Evolutionary conservation across 257 asterid species (phyloP).

Genomic region (Asclepias syriaca): DNA sequence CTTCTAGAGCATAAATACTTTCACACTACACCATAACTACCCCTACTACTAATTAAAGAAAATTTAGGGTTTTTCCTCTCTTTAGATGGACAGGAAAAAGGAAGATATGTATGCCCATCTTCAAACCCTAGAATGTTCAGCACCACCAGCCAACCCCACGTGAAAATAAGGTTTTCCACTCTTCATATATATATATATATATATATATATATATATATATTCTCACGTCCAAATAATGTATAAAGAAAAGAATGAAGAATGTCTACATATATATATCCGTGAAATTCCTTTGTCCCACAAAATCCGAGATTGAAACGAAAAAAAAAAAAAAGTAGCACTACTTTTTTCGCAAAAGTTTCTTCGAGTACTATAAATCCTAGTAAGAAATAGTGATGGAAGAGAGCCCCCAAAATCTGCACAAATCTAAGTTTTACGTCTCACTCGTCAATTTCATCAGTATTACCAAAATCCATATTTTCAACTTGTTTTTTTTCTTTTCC

Average conservation of each 20-base stretch:
- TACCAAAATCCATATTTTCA: neutral
- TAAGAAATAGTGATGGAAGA: neutral
- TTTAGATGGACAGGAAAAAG: too few relatives aligned
- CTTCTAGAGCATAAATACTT: too few relatives aligned
- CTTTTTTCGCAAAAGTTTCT: neutral
- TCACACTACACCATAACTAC: too few relatives aligned
- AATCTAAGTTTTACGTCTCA: conserved; percentile 11
- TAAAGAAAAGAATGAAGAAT: too few relatives aligned
- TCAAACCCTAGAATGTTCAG: conserved; percentile 8
- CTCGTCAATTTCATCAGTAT: conserved; percentile 16
- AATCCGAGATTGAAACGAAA: neutral
- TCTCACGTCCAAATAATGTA: too few relatives aligned
- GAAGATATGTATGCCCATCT: too few relatives aligned
- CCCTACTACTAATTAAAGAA: too few relatives aligned
- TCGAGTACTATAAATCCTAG: neutral
- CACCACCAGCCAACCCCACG: neutral
- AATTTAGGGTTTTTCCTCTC: too few relatives aligned
- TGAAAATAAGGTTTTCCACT: too few relatives aligned
- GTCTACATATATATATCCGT: too few relatives aligned
- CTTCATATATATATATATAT: too few relatives aligned
- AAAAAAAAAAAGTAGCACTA: neutral
- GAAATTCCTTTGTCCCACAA: conserved; percentile 19
- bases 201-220: too few relatives aligned
- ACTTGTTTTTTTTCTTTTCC: neutral
- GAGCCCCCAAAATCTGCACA: neutral